Base-by-base conservation (phyloP, 2,329 filamentous ascomycete genomes). In the Xylaria digitata region DNA sequence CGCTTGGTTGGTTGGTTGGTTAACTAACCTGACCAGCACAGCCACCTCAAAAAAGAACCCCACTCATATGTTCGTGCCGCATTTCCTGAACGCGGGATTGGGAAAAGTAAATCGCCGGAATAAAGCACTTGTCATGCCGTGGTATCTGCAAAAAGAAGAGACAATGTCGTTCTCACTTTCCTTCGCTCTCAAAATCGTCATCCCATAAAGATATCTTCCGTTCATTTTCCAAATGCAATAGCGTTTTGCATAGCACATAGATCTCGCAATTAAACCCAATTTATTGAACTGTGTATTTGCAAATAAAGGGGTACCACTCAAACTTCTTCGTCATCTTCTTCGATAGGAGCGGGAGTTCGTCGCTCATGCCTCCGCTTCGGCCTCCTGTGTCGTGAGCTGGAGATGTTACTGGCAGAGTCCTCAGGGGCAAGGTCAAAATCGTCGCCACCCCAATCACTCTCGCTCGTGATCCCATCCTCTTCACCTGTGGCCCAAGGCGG, bases 331-430 rank as follows among this genome's bases (percentile, higher is more conserved):
- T 87, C 85, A 67, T 87, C 86, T 76, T 93, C 90, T 74, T 91
- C 89, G 62, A 93, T 91, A 6, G 88, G 86, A 15, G 90, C 91
- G 1, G 91, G 91, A 21, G 90, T 93, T 66, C 89, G 84, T 70
- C 91, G 83, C 79, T 92, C 89, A 69, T 86, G 87, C 73, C 88
- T 85, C 75, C 89, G 82, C 83, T 90, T 92, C 48, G 87, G 90
- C 75, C 89, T 83, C 72, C 89, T 84, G 74, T 90, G 84, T 72
- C 90, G 80, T 60, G 89, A 90, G 75, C 89, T 92, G 75, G 88
- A 90, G 66, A 95, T 92, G 76, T 94, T 94, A 79, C 91, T 94
- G 26, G 92, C 92, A 61, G 87, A 91, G 78, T 95, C 92, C 74
- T 95, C 92, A 0, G 92, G 92, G 71, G 89, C 89, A 55, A 95